phyloP scores from a whole-genome alignment of 169 alveolate species.

The Cryptosporidium sp. region DNA sequence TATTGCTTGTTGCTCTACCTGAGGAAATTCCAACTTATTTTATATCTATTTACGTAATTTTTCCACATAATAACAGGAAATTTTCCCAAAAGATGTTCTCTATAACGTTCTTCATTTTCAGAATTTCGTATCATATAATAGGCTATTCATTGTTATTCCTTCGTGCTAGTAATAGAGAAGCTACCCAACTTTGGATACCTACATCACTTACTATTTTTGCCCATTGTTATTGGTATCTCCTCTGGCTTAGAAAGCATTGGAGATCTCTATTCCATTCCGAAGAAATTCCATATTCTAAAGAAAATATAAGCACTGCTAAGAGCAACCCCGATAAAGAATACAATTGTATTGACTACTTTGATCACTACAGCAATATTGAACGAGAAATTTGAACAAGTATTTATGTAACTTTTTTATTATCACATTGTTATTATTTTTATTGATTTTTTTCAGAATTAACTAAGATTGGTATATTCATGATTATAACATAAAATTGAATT shows the following conservation, averaged over 20 bases:
- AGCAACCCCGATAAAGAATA: background rate
- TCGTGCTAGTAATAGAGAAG: slow-evolving; percentile 19
- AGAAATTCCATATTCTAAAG: slow-evolving; percentile 1
- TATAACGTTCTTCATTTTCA: slow-evolving; percentile 37
- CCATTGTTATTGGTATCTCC: slow-evolving; percentile 58
- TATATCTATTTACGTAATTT: slow-evolving; percentile 38
- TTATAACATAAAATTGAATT: background rate
- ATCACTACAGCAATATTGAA: slow-evolving; percentile 43
- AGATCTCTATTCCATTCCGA: background rate
- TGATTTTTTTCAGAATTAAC: background rate
- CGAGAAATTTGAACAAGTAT: background rate
- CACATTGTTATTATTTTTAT: too few species aligned
- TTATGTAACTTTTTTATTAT: too few species aligned
- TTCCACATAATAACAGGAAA: slow-evolving; percentile 20
- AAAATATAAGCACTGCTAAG: background rate
- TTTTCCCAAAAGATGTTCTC: slow-evolving; percentile 25
- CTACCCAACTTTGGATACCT: slow-evolving; percentile 50
- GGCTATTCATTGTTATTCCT: slow-evolving; percentile 44
- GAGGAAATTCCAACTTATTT: slow-evolving; percentile 56
- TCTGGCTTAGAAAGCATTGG: slow-evolving; percentile 61
- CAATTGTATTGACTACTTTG: slow-evolving; percentile 13
- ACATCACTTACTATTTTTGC: slow-evolving; percentile 52
- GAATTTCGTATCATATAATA: slow-evolving; percentile 45
- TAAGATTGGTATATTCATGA: too few species aligned
- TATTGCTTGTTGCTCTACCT: slow-evolving; percentile 39